Evolutionary conservation across 176 grass and related monocot species (phyloP).

Genomic region (Eleusine indica): DNA sequence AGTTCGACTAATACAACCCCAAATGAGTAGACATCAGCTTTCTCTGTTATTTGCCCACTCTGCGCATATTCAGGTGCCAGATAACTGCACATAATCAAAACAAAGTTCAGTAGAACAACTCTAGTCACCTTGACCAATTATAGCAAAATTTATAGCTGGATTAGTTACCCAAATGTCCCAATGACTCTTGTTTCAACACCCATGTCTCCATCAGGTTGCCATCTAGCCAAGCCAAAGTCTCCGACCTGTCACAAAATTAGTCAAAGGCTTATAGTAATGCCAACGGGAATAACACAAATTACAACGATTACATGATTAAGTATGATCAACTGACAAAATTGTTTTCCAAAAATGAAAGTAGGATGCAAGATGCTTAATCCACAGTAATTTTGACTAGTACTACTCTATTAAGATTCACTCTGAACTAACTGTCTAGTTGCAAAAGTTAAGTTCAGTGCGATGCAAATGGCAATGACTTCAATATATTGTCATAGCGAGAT

Average conservation of each 20-base stretch:
- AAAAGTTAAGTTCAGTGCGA: neutral
- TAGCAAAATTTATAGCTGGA: neutral
- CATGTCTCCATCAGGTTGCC: constrained; percentile 95
- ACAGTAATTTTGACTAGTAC: neutral
- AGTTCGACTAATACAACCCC: constrained; percentile 91
- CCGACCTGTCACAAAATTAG: constrained; percentile 59
- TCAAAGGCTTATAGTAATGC: neutral
- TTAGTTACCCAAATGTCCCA: constrained; percentile 79
- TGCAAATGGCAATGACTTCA: neutral
- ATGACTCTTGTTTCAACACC: constrained; percentile 95
- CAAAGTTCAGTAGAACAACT: neutral
- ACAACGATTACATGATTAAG: neutral
- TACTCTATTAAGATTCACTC: neutral
- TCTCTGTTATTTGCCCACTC: constrained; percentile 94
- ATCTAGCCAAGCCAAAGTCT: constrained; percentile 90
- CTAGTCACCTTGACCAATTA: neutral
- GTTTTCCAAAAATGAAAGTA: neutral
- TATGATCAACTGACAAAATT: neutral
- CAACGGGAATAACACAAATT: neutral
- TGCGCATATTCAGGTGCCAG: constrained; percentile 88
- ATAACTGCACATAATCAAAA: constrained; percentile 49
- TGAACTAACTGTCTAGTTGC: neutral
- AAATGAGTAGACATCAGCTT: constrained; percentile 96
- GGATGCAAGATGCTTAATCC: neutral
- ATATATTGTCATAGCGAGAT: neutral